Base-by-base conservation (phyloP, 1,284 basidiomycete species). In the Coniophora puteana region DNA sequence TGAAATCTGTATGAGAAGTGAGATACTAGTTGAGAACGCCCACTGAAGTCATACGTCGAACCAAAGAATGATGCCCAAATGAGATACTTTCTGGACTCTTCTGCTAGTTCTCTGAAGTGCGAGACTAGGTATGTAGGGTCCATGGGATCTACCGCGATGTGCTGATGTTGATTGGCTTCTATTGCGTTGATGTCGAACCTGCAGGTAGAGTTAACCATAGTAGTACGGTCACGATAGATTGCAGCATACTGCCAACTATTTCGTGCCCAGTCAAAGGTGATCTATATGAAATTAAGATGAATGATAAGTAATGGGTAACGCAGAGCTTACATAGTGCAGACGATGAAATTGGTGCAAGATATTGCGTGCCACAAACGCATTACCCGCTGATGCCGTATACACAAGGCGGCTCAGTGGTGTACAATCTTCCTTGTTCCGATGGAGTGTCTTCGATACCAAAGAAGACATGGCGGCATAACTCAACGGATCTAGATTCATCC, bases 31-130 rank as follows among this genome's bases (percentile, higher is more conserved):
- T 12, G 16, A 36, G 22, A 17, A 12, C 16, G 21, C 7, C 16
- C 13, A 30, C 26, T 16, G n/a, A 36, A 20, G n/a, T 65, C 71
- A 44, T 51, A 82, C 80, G 77, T 80, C 49, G 81, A 72, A 3
- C 82, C 83, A 49, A 85, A 83, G 53, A 83, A 76, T 6, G 77
- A 76, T 10, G 81, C 82, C 82, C 81, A 84, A 31, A 74, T 63
- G 14, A 85, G 63, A 53, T 80, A 85, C 47, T 76, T 81, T 45
- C 67, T 65, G 1, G 80, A 79, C 46, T 83, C 81, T 26, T 76
- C 71, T 2, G 77, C 73, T n/a, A 85, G 65, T 51, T 78, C 74
- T 40, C 69, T 66, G 52, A 84, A 65, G 43, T 80, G 79, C 10
- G 71, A 64, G 28, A 72, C 68, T 25, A 85, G 63, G 53, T 80